Evolutionary conservation across 2,329 filamentous ascomycete species (phyloP).

Genomic region (Phoma herbarum): DNA sequence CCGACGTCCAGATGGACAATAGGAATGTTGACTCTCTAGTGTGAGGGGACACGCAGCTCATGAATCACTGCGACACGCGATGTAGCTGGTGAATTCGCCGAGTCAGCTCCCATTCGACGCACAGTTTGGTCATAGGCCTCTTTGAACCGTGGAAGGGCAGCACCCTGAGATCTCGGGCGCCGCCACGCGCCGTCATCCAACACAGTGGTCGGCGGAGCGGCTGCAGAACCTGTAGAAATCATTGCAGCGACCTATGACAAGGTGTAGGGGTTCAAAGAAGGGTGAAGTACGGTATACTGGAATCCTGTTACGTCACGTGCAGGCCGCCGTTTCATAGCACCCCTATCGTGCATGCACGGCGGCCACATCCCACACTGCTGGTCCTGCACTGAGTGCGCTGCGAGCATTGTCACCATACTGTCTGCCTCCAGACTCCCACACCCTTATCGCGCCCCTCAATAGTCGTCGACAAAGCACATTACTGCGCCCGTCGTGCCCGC

Average conservation of each 20-base stretch:
- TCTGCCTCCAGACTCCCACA: neutral
- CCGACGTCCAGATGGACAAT: neutral
- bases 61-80: slow-evolving; percentile 4
- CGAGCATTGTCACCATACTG: neutral
- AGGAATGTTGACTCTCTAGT: neutral
- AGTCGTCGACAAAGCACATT: neutral
- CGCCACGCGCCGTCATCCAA: slow-evolving; percentile 17
- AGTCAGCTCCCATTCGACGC: slow-evolving; percentile 16
- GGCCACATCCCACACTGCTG: slow-evolving; percentile 6
- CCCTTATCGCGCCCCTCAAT: neutral
- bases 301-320: slow-evolving; percentile 25
- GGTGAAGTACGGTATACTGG: slow-evolving; percentile 2
- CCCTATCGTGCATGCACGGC: slow-evolving; percentile 35
- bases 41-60: neutral
- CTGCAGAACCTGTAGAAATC: neutral
- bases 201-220: neutral
- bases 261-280: neutral
- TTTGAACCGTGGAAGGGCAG: slow-evolving; percentile 5
- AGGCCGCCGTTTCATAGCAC: slow-evolving; percentile 20
- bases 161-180: slow-evolving; percentile 3
- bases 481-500: neutral
- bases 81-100: slow-evolving; percentile 4
- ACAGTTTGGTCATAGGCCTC: slow-evolving; percentile 8
- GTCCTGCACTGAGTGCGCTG: neutral
- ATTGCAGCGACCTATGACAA: neutral